phyloP scores from a whole-genome alignment of 31 red algal species.

The Porphyra umbilicalis region DNA sequence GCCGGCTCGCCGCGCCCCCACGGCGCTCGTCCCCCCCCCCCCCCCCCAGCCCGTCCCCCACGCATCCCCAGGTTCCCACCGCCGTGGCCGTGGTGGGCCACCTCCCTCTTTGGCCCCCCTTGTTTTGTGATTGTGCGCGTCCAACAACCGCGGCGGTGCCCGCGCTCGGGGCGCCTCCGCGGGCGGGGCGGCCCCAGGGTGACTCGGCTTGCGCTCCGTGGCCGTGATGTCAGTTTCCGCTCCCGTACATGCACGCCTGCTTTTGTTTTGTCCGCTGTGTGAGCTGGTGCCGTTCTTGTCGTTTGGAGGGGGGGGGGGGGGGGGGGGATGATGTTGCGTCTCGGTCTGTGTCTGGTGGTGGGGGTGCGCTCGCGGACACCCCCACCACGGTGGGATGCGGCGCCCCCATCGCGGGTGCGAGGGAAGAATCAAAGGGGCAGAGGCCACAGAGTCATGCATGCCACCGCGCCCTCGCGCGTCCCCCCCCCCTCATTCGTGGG shows the following conservation, averaged over 20 bases:
- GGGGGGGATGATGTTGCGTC: not conserved
- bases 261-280: not conserved
- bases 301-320: not conserved
- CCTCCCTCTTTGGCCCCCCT: too few species aligned
- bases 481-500: not conserved
- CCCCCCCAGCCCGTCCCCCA: too few species aligned
- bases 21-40: too few species aligned
- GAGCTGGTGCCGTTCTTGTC: not conserved
- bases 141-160: too few species aligned
- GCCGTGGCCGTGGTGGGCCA: too few species aligned
- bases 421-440: not conserved
- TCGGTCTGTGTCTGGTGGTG: too few species aligned
- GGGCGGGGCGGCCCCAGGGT: not conserved
- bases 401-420: too few species aligned
- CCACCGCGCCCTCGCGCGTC: not conserved
- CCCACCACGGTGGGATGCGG: too few species aligned
- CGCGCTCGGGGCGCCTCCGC: not conserved
- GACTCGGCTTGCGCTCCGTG: not conserved
- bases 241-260: not conserved
- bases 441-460: not conserved
- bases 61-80: too few species aligned
- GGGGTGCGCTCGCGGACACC: too few species aligned
- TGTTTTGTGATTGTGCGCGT: too few species aligned
- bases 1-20: too few species aligned
- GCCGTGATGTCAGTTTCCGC: slow-evolving; percentile 1